A percentile compares a stretch with the other conserved stretches of the same genome.
These are phyloP conservation scores for Solanum sitiens DNA, from an alignment of 257 asterid genomes.

Conservation along the genomic window DNA sequence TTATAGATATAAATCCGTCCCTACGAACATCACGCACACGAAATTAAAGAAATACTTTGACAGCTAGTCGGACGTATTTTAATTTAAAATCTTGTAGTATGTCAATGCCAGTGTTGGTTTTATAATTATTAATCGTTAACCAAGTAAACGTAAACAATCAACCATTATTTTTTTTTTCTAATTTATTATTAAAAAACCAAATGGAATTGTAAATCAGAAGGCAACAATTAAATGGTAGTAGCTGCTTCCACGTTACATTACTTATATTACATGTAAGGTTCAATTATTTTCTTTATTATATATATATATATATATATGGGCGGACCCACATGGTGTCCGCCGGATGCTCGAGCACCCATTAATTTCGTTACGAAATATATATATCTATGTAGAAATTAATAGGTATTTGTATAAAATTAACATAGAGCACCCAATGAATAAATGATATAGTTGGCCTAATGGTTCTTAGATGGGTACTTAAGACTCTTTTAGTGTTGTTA, in stretches of 20 bases:
- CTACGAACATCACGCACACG: not conserved
- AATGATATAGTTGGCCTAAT: no score
- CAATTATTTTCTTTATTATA: not conserved
- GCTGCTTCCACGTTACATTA: not conserved
- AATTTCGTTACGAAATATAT: no score
- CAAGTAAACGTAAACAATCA: not conserved
- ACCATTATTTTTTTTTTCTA: not conserved
- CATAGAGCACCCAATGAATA: no score
- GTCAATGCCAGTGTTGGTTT: not conserved
- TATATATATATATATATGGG: no score
- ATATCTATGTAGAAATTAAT: no score
- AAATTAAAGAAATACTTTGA: not conserved
- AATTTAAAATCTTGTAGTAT: not conserved
- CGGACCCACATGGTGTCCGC: no score
- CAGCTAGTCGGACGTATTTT: not conserved
- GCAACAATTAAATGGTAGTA: not conserved
- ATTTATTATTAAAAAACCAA: not conserved
- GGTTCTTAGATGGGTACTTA: no score
- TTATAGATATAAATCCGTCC: not conserved
- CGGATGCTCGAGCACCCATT: no score
- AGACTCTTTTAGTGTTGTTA: no score
- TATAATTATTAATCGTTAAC: not conserved
- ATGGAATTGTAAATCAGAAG: not conserved
- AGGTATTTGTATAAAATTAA: no score
- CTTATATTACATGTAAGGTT: not conserved